Evolutionary conservation across 2,329 filamentous ascomycete genomes (phyloP).

Genomic region (Parasarocladium wereldwijsianum): DNA sequence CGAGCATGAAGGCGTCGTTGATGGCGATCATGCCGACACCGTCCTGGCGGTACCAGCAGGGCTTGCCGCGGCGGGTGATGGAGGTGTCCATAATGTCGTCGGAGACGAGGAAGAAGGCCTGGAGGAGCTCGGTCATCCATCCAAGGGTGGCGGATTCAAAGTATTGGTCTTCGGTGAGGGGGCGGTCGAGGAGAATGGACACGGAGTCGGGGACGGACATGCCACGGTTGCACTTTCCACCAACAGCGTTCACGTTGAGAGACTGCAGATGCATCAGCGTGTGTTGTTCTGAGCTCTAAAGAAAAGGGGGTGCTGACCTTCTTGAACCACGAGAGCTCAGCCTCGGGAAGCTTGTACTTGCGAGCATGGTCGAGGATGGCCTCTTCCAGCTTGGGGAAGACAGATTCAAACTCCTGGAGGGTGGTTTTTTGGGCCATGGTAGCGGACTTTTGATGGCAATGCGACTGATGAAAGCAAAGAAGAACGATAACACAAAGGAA

Average conservation of each 20-base stretch:
- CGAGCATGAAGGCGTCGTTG: constrained; percentile 96
- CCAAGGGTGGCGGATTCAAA: constrained; percentile 78
- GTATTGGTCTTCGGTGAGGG: constrained; percentile 70
- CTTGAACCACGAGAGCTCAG: constrained; percentile 77
- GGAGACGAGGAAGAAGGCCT: constrained; percentile 96
- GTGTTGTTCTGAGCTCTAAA: no score
- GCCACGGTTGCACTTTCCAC: constrained; percentile 97
- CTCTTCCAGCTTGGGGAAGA: constrained; percentile 76
- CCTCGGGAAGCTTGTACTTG: constrained; percentile 68
- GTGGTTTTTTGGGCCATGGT: constrained; percentile 58
- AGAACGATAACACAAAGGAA: no score
- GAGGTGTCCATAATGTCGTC: constrained; percentile 98
- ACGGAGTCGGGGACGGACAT: constrained; percentile 93
- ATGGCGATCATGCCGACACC: constrained; percentile 92
- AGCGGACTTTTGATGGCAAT: no score
- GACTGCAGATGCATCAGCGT: constrained; percentile 39
- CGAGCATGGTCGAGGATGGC: constrained; percentile 67
- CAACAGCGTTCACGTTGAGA: constrained; percentile 72
- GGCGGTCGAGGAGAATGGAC: constrained; percentile 57
- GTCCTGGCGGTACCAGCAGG: constrained; percentile 90
- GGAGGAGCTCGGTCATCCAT: constrained; percentile 95
- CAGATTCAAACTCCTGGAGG: constrained; percentile 73
- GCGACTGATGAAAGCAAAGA: no score
- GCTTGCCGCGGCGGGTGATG: constrained; percentile 84
- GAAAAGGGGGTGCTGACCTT: no score